These are phyloP conservation scores for Stellera chamaejasme DNA, from an alignment of 345 rosid genomes.

Conservation along the genomic window DNA sequence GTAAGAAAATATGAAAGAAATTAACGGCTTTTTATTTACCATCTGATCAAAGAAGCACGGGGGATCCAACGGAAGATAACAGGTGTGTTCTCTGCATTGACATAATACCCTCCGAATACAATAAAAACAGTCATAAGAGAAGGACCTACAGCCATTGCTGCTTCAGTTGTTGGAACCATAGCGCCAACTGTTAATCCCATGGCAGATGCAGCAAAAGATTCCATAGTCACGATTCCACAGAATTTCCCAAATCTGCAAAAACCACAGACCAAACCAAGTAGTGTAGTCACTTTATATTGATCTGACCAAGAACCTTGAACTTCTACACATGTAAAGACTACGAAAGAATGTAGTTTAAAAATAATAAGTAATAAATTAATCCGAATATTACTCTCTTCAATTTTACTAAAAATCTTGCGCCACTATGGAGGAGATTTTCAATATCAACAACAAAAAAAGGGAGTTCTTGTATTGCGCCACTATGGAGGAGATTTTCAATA, in stretches of 20 bases:
- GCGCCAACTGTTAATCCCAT: slow-evolving; percentile 99
- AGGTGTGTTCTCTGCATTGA: slow-evolving; percentile 86
- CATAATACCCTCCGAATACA: slow-evolving; percentile 90
- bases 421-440: too few species aligned
- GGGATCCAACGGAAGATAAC: slow-evolving; percentile 94
- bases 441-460: too few species aligned
- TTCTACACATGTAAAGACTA: too few species aligned
- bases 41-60: slow-evolving; percentile 75
- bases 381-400: too few species aligned
- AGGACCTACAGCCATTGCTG: slow-evolving; percentile 98
- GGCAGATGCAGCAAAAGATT: slow-evolving; percentile 98
- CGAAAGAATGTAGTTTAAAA: too few species aligned
- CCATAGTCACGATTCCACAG: slow-evolving; percentile 86
- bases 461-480: too few species aligned
- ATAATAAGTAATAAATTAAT: too few species aligned
- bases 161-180: slow-evolving; percentile 94
- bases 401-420: too few species aligned
- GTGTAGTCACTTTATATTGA: not conserved
- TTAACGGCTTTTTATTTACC: slow-evolving; percentile 32
- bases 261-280: slow-evolving; percentile 12
- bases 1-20: slow-evolving; percentile 2
- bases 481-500: too few species aligned
- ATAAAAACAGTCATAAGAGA: slow-evolving; percentile 97
- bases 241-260: slow-evolving; percentile 71
- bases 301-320: not conserved